Evolutionary conservation across 2,329 filamentous ascomycete genomes (phyloP).

Genomic region (Bipolaris cookei): DNA sequence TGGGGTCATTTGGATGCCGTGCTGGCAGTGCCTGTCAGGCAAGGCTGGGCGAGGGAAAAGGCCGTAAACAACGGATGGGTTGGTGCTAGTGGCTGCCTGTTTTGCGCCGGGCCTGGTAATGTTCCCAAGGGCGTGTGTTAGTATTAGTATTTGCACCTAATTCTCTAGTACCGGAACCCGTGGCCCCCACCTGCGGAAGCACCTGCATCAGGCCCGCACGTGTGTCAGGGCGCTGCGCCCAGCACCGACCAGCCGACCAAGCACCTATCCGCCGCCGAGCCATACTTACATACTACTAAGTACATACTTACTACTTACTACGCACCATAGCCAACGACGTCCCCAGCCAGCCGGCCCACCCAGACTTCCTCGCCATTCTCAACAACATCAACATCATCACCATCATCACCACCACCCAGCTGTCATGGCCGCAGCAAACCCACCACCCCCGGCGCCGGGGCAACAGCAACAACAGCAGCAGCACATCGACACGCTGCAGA

Average conservation of each 20-base stretch:
- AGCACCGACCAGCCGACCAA: constrained; percentile 2
- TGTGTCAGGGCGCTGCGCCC: constrained; percentile 1
- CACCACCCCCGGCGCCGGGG: constrained; percentile 14
- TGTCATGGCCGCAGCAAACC: constrained; percentile 24
- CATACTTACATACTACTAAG: background rate
- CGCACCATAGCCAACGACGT: background rate
- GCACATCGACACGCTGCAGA: constrained; percentile 54
- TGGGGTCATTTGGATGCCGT: background rate
- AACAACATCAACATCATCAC: background rate
- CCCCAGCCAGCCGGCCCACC: background rate
- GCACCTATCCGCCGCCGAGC: background rate
- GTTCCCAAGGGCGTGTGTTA: too few species aligned
- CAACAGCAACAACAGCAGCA: constrained; percentile 18
- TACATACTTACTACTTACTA: background rate
- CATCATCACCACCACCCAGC: constrained; percentile 14
- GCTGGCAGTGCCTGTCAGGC: background rate
- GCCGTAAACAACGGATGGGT: constrained; percentile 13
- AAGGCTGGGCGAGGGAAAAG: background rate
- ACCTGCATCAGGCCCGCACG: constrained; percentile 18
- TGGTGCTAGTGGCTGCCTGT: constrained; percentile 17
- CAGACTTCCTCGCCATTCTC: too few species aligned
- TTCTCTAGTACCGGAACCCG: constrained; percentile 5
- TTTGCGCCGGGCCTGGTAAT: background rate
- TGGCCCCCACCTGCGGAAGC: constrained; percentile 8
- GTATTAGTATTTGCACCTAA: too few species aligned